Percentiles rank a stretch among this genome's conserved stretches.
Evolutionary conservation across 805 yeast species (phyloP).

Genomic region (Saccharomyces mikatae): DNA sequence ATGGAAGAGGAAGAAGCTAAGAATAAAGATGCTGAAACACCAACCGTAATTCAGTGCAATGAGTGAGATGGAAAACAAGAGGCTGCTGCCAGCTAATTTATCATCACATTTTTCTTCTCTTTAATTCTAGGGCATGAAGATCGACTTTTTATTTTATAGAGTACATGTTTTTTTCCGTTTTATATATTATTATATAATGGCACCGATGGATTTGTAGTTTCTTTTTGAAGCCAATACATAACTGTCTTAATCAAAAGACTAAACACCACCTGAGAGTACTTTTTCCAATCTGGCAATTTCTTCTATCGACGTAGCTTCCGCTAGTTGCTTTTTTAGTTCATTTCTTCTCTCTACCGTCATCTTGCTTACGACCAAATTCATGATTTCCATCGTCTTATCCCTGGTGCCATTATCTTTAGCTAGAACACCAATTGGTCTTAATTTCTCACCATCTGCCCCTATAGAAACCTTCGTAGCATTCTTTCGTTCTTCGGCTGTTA

Average conservation of each 20-base stretch:
- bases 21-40: conserved; percentile 5
- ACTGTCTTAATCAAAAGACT: neutral
- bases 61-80: neutral
- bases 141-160: neutral
- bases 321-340: conserved; percentile 45
- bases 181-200: neutral
- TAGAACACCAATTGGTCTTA: neutral
- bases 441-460: neutral
- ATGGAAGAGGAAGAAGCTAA: conserved; percentile 11
- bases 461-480: conserved; percentile 14
- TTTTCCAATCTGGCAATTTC: conserved; percentile 69
- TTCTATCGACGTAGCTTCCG: conserved; percentile 56
- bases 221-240: neutral
- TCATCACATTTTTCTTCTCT: neutral
- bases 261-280: conserved; percentile 34
- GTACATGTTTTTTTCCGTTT: neutral
- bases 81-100: neutral
- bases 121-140: neutral
- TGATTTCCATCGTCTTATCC: conserved; percentile 29
- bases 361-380: conserved; percentile 34
- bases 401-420: conserved; percentile 3
- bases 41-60: neutral
- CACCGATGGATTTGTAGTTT: neutral
- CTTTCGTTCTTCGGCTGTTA: conserved; percentile 47
- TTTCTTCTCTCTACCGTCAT: conserved; percentile 48